Evolutionary conservation across 2,329 filamentous ascomycete species (phyloP).

Genomic region (Penicillium sp.): DNA sequence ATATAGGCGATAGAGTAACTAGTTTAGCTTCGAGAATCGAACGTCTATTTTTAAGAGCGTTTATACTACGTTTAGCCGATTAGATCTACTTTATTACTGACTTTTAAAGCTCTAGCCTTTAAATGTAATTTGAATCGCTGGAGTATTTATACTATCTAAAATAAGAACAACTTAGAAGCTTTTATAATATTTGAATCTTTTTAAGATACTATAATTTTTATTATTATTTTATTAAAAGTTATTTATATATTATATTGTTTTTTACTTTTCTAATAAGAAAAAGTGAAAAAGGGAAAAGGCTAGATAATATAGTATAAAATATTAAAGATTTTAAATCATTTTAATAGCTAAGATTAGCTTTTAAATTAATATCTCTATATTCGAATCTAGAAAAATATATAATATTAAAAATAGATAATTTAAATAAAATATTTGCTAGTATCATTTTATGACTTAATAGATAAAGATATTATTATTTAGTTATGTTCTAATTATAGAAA

Average conservation of each 20-base stretch:
- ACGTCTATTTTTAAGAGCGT: no score
- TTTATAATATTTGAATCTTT: background rate
- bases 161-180: background rate
- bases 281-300: background rate
- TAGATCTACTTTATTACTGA: no score
- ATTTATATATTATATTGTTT: background rate
- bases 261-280: background rate
- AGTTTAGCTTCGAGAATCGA: no score
- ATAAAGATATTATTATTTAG: background rate
- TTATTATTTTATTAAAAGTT: background rate
- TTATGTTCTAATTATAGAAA: background rate
- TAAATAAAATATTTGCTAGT: background rate
- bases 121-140: no score
- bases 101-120: no score
- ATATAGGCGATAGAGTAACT: no score
- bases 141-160: background rate
- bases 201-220: background rate
- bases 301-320: background rate
- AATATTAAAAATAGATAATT: background rate
- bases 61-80: no score
- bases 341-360: no score
- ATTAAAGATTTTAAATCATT: background rate
- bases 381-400: background rate
- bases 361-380: background rate
- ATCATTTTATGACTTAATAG: background rate